A percentile compares a stretch with the other conserved stretches of the same genome.
Conservation (phyloP, 2,329 filamentous ascomycete species). For the Sporothrix globosa region DNA sequence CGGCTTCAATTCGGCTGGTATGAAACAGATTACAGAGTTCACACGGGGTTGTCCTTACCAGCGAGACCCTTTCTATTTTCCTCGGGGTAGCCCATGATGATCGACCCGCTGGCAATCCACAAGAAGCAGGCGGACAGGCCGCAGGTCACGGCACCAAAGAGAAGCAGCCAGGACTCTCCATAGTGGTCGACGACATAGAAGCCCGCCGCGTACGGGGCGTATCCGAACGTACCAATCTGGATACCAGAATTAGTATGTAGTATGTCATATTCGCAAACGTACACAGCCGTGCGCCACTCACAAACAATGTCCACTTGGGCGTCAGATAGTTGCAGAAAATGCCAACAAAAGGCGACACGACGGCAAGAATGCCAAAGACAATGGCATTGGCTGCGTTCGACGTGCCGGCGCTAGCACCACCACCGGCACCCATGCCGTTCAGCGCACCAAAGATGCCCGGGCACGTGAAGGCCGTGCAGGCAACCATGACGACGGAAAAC, state of each 20-base stretch:
- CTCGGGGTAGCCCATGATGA: conserved; percentile 35
- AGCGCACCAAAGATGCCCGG: conserved; percentile 40
- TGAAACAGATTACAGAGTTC: neutral
- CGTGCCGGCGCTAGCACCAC: conserved; percentile 30
- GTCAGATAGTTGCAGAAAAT: conserved; percentile 24
- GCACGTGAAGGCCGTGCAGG: conserved; percentile 42
- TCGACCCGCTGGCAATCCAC: conserved; percentile 34
- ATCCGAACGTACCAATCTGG: conserved; percentile 29
- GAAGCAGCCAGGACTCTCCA: conserved; percentile 24
- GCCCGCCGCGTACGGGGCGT: conserved; percentile 29
- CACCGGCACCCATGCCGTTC: conserved; percentile 39
- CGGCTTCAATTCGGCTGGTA: neutral
- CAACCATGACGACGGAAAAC: conserved; percentile 28
- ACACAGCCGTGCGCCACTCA: neutral
- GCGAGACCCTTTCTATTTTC: conserved; percentile 35
- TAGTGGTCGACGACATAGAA: conserved; percentile 28
- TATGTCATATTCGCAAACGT: neutral
- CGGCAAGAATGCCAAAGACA: conserved; percentile 27
- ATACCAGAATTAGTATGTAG: neutral
- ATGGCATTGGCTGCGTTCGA: conserved; percentile 32
- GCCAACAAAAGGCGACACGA: conserved; percentile 21
- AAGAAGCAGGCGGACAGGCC: conserved; percentile 32
- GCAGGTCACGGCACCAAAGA: conserved; percentile 27
- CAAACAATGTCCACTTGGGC: conserved; percentile 29
- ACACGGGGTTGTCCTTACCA: neutral